phyloP scores from a whole-genome alignment of 805 yeast genomes.

The Cyberlindnera meyerae region DNA sequence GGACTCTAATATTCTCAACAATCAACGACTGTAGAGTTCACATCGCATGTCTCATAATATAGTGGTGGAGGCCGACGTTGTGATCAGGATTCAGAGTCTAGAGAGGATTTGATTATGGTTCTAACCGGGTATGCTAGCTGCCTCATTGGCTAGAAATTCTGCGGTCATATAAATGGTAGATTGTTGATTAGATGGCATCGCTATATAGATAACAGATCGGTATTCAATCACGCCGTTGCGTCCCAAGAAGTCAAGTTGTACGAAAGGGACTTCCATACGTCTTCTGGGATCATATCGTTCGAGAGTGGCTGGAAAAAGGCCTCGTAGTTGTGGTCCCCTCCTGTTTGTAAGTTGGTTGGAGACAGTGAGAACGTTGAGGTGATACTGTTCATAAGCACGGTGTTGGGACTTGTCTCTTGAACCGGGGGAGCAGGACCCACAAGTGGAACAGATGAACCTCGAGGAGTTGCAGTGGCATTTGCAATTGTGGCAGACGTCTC shows the following conservation, averaged over 20 bases:
- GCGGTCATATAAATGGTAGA: no score
- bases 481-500: conserved; percentile 5
- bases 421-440: no score
- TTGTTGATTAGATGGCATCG: no score
- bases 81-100: no score
- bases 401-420: conserved; percentile 16
- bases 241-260: conserved; percentile 22
- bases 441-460: background rate
- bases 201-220: background rate
- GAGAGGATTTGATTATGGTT: no score
- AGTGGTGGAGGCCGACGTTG: no score
- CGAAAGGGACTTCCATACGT: conserved; percentile 21
- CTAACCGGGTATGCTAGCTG: no score
- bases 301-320: conserved; percentile 18
- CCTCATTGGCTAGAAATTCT: no score
- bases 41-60: no score
- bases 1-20: no score
- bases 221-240: conserved; percentile 12
- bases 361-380: conserved; percentile 18
- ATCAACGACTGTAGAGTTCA: no score
- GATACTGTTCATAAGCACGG: conserved; percentile 18
- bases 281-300: conserved; percentile 17
- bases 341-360: conserved; percentile 3
- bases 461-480: background rate
- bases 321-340: conserved; percentile 3